Base-by-base conservation (phyloP, 305 asterid species). In the Fraxinus sp. region DNA sequence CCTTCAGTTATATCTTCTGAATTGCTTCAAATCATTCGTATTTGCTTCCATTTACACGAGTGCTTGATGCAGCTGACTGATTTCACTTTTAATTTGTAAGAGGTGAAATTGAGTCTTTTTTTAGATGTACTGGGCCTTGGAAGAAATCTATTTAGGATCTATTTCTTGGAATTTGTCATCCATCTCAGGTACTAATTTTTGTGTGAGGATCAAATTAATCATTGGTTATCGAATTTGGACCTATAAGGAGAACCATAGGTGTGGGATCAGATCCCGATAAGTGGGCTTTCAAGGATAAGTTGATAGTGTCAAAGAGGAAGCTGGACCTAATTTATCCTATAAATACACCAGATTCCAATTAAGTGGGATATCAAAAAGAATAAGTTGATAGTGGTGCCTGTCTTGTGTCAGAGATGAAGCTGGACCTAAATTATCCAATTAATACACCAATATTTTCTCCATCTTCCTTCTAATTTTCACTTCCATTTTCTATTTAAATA, bases 1-100 rank as follows among this genome's bases (percentile, higher is more conserved):
- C 55, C 66, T 75, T 77, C 18, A 13, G 30, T 73, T 32, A n/a
- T 75, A 62, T 79, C 74, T 75, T 73, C 75, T 79, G n/a, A 70
- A 8, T 76, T 68, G 77, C 59, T 55, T 73, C 71, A 13, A 64
- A 52, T 83, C 55, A 70, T 70, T 71, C 41, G 26, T 30, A 43
- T 76, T 52, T 18, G 20, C 79, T 64, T 80, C 8, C 24, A 32
- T 37, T 52, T 64, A 43, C 39, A 82, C 72, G 8, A 49, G 77
- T 14, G 37, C 71, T 26, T 24, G 28, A 62, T 79, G 76, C 52
- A 76, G 75, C 33, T 9, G 30, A 75, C 32, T 33, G 37, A 33
- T 36, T 75, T 41, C 39, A 32, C 20, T 41, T 64, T 83, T 28
- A 33, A 30, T 81, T 35, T 75, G 11, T 82, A 24, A 5, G 20